Base-by-base conservation (phyloP, 2,329 filamentous ascomycete genomes). In the Ophiostoma fasciatum region DNA sequence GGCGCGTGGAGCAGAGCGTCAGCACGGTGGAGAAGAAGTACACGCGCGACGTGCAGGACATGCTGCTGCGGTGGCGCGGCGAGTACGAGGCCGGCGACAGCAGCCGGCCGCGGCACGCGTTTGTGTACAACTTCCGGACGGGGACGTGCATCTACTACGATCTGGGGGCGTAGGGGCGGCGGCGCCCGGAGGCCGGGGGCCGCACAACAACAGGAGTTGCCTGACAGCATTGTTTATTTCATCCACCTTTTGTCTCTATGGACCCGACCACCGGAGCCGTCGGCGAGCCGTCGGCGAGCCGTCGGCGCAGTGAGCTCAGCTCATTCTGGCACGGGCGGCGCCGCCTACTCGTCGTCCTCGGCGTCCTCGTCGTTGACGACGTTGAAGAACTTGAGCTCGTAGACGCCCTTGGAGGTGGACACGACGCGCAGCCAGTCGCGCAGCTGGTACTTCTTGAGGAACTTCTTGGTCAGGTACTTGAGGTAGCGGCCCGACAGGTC, bases 391-490 rank as follows among this genome's bases (percentile, higher is more conserved):
- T 93, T 87, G 67, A 98, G 81, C 75, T 94, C 87, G 74, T 98
- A 98, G 50, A 94, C 87, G 61, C 90, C 88, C 72, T 88, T 88
- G 63, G 82, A 85, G 62, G 88, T 96, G 53, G 85, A 92, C 59
- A 98, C 90, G 55, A 98, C 88, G 57, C 90, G 87, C 60, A 98
- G 82, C 90, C 90, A 98, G 75, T 98, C 90, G 71, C 90, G 84
- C 62, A 98, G 83, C 78, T 96, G 88, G 75, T 94, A 84, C 83
- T 98, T 98, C 85, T 98, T 98, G 67, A 98, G 81, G 81, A 94
- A 98, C 78, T 98, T 98, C 84, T 98, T 98, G 64, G 90, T 98
- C 84, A 98, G 72, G 78, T 98, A 98, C 82, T 98, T 98, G 65
- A 98, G 74, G 76, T 98, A 98, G 61, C 90, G 82, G 57, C 90